Evolutionary conservation across 129 eudicot genomes (phyloP), one percentile per base, ranked within the genome.

Genomic region (Calendula officinalis): DNA sequence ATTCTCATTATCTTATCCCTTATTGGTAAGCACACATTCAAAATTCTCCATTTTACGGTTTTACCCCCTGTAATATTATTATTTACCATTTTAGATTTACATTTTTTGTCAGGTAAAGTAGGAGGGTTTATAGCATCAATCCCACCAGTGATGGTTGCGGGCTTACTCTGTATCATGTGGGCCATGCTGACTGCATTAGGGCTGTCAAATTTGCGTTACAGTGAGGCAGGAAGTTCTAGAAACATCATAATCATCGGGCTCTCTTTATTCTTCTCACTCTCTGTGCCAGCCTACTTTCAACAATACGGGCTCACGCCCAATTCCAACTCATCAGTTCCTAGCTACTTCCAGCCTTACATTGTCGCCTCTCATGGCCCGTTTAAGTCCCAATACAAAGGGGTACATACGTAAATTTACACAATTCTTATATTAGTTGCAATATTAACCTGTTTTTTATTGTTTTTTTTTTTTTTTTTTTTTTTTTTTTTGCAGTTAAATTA

Each of bases 291-390:
- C 38, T 92, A 92, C 74, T 92, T 92, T 72, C 98, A 92, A 85
- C 98, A 92, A 60, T 88, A 92, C 56, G 89, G 85, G 17, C 61
- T 88, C 69, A 62, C 86, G 12, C 91, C 96, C 40, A 85, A 85
- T 69, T 67, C 89, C 35, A 88, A 92, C 80, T 56, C 80, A 17
- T 65, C 96, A 1, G 98, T 92, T 37, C 98, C 96, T 1, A 83
- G 75, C 73, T 88, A 88, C 74, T 74, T 92, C 74, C 96, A 82
- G 66, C 96, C 98, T 3, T 92, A 88, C 72, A 56, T 81, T 27
- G 98, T 88, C 66, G 91, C 98, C 50, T 92, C 98, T 67, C 98
- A 92, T 53, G 98, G 95, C 49, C 96, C 98, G 8, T 70, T 92
- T 55, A 86, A 45, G 43, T 80, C 96, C 45, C 78, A 72, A 22